Evolutionary conservation across 805 yeast species (phyloP).

Genomic region (Candida orba): DNA sequence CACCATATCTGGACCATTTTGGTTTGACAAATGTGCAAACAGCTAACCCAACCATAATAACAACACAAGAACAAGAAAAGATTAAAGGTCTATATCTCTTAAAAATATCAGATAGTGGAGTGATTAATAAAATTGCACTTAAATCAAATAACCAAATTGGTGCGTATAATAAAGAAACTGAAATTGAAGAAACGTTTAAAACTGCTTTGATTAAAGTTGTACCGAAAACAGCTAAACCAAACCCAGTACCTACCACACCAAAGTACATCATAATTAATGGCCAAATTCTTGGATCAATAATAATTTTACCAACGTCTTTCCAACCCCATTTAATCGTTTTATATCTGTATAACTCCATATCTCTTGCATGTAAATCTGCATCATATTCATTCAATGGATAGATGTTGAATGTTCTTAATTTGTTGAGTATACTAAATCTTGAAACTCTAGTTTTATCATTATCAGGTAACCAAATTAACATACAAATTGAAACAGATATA

Average conservation of each 20-base stretch:
- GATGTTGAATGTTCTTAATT: constrained; percentile 16
- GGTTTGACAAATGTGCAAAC: constrained; percentile 71
- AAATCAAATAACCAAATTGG: constrained; percentile 89
- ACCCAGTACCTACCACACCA: constrained; percentile 90
- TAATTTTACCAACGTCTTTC: constrained; percentile 46
- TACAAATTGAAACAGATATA: constrained; percentile 49
- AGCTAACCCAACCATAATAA: constrained; percentile 68
- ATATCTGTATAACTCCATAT: constrained; percentile 47
- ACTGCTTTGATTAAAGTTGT: constrained; percentile 64
- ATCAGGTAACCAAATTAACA: constrained; percentile 85
- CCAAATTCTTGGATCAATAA: constrained; percentile 65
- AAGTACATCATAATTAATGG: constrained; percentile 83
- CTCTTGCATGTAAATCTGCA: constrained; percentile 46
- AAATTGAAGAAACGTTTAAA: constrained; percentile 53
- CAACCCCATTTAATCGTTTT: constrained; percentile 44
- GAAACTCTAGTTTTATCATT: constrained; percentile 14
- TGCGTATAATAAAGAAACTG: constrained; percentile 70
- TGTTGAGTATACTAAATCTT: constrained; percentile 7
- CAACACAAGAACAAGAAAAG: constrained; percentile 52
- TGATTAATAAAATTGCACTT: constrained; percentile 62
- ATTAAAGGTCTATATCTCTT: constrained; percentile 52
- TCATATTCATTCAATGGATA: constrained; percentile 51
- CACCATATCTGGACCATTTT: constrained; percentile 74
- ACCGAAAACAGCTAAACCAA: constrained; percentile 79
- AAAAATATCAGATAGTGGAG: constrained; percentile 74